These are phyloP conservation scores for Penicillium paxilli DNA, from an alignment of 495 filamentous ascomycete genomes.

Conservation along the genomic window DNA sequence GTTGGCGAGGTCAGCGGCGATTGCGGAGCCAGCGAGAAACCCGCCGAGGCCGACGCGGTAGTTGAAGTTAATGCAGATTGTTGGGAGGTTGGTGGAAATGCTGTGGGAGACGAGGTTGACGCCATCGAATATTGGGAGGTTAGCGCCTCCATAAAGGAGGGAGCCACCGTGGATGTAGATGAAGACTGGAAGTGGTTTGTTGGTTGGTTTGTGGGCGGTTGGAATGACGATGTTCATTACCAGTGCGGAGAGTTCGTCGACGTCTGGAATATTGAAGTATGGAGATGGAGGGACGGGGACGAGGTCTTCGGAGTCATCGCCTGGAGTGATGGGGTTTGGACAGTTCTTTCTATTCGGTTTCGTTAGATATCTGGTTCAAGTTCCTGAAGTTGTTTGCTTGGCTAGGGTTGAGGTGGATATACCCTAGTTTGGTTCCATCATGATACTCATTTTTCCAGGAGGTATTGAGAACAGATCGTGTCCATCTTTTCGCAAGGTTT, in stretches of 20 bases:
- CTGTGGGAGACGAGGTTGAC: conserved; percentile 30
- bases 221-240: conserved; percentile 35
- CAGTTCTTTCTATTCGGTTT: conserved; percentile 18
- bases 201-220: not conserved
- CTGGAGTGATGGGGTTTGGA: conserved; percentile 25
- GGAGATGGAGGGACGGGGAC: conserved; percentile 25
- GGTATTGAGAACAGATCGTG: conserved; percentile 26
- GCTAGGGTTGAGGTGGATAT: not conserved
- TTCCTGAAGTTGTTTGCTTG: not conserved
- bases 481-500: conserved; percentile 26
- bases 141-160: conserved; percentile 29
- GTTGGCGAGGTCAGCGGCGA: conserved; percentile 17
- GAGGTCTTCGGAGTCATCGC: conserved; percentile 24
- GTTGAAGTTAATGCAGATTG: conserved; percentile 31
- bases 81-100: conserved; percentile 16
- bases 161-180: conserved; percentile 34
- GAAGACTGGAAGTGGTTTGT: conserved; percentile 20
- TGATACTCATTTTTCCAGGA: conserved; percentile 19
- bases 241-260: conserved; percentile 27
- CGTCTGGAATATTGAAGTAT: conserved; percentile 14
- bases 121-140: conserved; percentile 30
- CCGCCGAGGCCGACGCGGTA: conserved; percentile 33
- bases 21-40: conserved; percentile 23
- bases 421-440: conserved; percentile 31
- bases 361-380: too few relatives aligned